Conservation (phyloP, 2,329 filamentous ascomycete species). For the Alternaria consortialis region DNA sequence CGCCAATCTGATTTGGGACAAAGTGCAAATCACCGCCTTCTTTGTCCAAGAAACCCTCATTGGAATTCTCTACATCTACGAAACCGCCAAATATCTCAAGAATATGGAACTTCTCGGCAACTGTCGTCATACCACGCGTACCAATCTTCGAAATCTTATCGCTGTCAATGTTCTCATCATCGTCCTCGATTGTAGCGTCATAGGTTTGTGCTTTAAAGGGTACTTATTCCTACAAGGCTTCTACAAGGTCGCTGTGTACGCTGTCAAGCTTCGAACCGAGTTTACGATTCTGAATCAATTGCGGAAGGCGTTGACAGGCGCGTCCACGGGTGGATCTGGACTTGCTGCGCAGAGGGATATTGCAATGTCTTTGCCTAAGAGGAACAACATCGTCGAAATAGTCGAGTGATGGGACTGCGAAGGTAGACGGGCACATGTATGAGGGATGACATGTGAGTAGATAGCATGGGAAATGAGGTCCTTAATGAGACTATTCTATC, state of each 20-base stretch:
- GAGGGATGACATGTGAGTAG: not conserved
- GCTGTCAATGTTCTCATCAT: slow-evolving; percentile 53
- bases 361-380: not conserved
- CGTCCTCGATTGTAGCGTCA: slow-evolving; percentile 50
- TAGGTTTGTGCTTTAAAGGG: slow-evolving; percentile 51
- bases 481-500: not conserved
- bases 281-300: slow-evolving; percentile 60
- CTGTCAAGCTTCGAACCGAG: slow-evolving; percentile 61
- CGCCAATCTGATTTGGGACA: slow-evolving; percentile 45
- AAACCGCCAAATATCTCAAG: slow-evolving; percentile 57
- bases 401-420: not conserved
- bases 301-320: slow-evolving; percentile 15
- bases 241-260: slow-evolving; percentile 54
- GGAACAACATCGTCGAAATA: not conserved
- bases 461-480: not conserved
- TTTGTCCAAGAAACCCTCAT: slow-evolving; percentile 51
- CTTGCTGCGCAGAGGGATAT: not conserved
- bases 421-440: not conserved
- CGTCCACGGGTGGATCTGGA: not conserved
- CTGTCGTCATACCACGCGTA: slow-evolving; percentile 20
- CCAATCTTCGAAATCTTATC: slow-evolving; percentile 47
- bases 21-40: slow-evolving; percentile 53
- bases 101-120: slow-evolving; percentile 26
- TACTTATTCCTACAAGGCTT: slow-evolving; percentile 52
- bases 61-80: slow-evolving; percentile 59